Percentiles rank a stretch among this genome's conserved stretches.
phyloP scores from a whole-genome alignment of 345 rosid genomes.

The Eucalyptus paniculata region DNA sequence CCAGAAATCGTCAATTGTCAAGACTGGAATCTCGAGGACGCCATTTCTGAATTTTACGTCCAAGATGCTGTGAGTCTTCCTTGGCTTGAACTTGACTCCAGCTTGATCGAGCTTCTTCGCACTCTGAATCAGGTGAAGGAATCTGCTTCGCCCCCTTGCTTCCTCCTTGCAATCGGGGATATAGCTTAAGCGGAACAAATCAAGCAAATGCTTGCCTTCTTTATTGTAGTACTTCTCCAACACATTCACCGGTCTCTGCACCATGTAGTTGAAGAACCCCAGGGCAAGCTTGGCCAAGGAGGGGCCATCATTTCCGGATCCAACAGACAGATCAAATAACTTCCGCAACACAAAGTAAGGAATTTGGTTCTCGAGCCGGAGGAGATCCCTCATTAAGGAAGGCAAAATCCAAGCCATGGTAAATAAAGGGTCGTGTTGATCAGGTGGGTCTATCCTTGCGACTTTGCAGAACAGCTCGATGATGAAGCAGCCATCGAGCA shows the following conservation, averaged over 20 bases:
- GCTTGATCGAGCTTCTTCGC: conserved; percentile 44
- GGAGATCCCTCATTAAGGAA: conserved; percentile 53
- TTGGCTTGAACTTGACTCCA: conserved; percentile 32
- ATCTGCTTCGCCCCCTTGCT: not conserved
- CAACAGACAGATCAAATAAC: conserved; percentile 30
- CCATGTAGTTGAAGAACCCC: conserved; percentile 42
- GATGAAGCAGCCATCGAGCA: conserved; percentile 58
- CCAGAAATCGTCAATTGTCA: conserved; percentile 24
- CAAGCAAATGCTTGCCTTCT: conserved; percentile 49
- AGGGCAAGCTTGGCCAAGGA: conserved; percentile 32
- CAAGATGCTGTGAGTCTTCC: conserved; percentile 21
- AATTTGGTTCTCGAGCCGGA: conserved; percentile 48
- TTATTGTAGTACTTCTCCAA: conserved; percentile 7
- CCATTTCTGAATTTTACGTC: conserved; percentile 29
- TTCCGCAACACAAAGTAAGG: conserved; percentile 53
- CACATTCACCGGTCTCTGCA: conserved; percentile 19
- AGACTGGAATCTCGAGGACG: conserved; percentile 27
- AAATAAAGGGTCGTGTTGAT: conserved; percentile 46
- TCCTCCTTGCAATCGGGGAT: conserved; percentile 6
- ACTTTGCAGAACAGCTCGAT: conserved; percentile 57
- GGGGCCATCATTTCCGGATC: conserved; percentile 9
- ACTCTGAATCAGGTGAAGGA: conserved; percentile 32
- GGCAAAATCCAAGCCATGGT: conserved; percentile 69
- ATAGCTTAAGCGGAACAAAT: conserved; percentile 40
- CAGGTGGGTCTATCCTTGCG: conserved; percentile 7